phyloP scores from a whole-genome alignment of 306 rosid genomes.

The Abrus pulchellus region DNA sequence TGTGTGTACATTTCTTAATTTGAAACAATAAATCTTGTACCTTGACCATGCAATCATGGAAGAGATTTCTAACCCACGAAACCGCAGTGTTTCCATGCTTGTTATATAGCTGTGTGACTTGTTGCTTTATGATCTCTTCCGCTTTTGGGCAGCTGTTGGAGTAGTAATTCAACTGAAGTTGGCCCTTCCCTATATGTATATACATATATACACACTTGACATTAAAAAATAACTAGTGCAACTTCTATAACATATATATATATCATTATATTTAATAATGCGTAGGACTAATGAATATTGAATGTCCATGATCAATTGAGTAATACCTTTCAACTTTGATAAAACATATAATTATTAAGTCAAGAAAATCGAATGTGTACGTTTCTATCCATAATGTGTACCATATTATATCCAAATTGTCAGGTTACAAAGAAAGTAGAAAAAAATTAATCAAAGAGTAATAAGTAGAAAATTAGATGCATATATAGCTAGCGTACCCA shows the following conservation, averaged over 20 bases:
- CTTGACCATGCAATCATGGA: constrained; percentile 90
- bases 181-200: constrained; percentile 64
- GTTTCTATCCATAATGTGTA: no score
- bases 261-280: background rate
- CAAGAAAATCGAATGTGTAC: no score
- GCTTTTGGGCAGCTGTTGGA: constrained; percentile 79
- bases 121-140: constrained; percentile 76
- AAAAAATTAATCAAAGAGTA: no score
- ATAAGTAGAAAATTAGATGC: background rate
- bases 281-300: no score
- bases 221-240: background rate
- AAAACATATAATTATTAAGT: background rate
- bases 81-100: constrained; percentile 89
- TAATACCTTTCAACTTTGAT: background rate
- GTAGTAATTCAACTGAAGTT: constrained; percentile 69
- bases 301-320: no score
- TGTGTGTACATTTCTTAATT: no score
- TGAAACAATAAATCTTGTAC: constrained; percentile 42
- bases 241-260: background rate
- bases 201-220: background rate
- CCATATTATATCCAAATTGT: background rate
- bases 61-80: constrained; percentile 93
- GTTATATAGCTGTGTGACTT: constrained; percentile 68
- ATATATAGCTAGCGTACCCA: constrained; percentile 47
- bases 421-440: background rate